phyloP scores from a whole-genome alignment of 257 asterid genomes.

The Rauvolfia tetraphylla region DNA sequence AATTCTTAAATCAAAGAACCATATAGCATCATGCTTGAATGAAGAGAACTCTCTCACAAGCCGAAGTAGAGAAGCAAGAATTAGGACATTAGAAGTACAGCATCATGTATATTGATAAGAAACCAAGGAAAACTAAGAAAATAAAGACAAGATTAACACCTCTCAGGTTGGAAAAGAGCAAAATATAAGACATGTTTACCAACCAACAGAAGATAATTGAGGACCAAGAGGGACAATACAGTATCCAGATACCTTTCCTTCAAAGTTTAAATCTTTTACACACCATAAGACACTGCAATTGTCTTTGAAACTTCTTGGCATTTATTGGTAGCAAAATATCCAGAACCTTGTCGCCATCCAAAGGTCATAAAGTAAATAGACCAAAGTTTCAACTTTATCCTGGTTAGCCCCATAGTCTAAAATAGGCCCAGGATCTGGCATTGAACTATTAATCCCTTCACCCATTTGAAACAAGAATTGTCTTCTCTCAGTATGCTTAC shows the following conservation, averaged over 20 bases:
- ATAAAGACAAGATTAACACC: neutral
- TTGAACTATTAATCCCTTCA: neutral
- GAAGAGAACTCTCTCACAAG: neutral
- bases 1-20: neutral
- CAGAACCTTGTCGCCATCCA: neutral
- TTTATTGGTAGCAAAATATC: neutral
- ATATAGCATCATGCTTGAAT: neutral
- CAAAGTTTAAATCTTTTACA: neutral
- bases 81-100: neutral
- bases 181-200: constrained; percentile 2
- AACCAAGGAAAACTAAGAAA: neutral
- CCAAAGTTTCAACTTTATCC: neutral
- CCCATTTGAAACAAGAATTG: neutral
- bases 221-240: too few relatives aligned
- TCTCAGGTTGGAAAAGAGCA: neutral
- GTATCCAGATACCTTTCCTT: neutral
- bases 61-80: constrained; percentile 1
- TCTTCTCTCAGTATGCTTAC: neutral
- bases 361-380: neutral
- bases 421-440: neutral
- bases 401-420: neutral
- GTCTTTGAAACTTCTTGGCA: neutral
- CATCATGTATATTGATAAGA: neutral
- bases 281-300: neutral
- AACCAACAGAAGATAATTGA: neutral